A percentile compares a stretch with the other conserved stretches of the same genome.
phyloP scores from a whole-genome alignment of 2,329 filamentous ascomycete genomes.

The Trichophyton verrucosum region DNA sequence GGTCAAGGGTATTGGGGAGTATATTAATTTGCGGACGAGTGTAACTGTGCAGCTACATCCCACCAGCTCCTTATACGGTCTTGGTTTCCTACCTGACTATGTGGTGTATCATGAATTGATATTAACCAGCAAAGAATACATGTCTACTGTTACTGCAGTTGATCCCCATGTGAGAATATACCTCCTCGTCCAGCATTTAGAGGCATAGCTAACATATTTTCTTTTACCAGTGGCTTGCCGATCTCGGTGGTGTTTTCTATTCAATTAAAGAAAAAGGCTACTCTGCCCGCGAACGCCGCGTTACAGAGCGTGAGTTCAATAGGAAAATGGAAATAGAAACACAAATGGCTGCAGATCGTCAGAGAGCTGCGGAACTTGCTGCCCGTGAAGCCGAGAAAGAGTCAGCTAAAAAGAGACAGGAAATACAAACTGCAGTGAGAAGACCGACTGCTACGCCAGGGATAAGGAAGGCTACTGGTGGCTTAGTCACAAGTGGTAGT shows the following conservation, averaged over 20 bases:
- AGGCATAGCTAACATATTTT: background rate
- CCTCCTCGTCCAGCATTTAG: background rate
- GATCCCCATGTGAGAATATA: conserved; percentile 58
- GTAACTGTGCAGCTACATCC: conserved; percentile 91
- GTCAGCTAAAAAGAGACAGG: conserved; percentile 23
- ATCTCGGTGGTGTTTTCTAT: conserved; percentile 94
- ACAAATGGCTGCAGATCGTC: conserved; percentile 79
- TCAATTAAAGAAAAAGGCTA: conserved; percentile 96
- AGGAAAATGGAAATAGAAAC: conserved; percentile 84
- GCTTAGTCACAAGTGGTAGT: conserved; percentile 21
- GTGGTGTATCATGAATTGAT: conserved; percentile 98
- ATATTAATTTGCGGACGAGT: conserved; percentile 88
- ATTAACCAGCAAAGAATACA: conserved; percentile 92
- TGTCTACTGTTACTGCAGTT: conserved; percentile 90
- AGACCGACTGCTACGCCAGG: conserved; percentile 21
- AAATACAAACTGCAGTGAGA: conserved; percentile 28
- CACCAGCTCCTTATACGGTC: conserved; percentile 81
- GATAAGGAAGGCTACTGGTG: conserved; percentile 19
- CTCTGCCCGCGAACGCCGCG: conserved; percentile 68
- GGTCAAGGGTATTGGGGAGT: conserved; percentile 92
- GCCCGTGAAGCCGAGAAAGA: conserved; percentile 27
- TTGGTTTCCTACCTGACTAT: conserved; percentile 90
- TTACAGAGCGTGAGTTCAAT: conserved; percentile 87
- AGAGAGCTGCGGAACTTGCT: conserved; percentile 35
- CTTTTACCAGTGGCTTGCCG: conserved; percentile 63